Percentiles rank a stretch among this genome's conserved stretches.
Evolutionary conservation across 2,329 filamentous ascomycete genomes (phyloP).

Genomic region (Fusarium sororula): DNA sequence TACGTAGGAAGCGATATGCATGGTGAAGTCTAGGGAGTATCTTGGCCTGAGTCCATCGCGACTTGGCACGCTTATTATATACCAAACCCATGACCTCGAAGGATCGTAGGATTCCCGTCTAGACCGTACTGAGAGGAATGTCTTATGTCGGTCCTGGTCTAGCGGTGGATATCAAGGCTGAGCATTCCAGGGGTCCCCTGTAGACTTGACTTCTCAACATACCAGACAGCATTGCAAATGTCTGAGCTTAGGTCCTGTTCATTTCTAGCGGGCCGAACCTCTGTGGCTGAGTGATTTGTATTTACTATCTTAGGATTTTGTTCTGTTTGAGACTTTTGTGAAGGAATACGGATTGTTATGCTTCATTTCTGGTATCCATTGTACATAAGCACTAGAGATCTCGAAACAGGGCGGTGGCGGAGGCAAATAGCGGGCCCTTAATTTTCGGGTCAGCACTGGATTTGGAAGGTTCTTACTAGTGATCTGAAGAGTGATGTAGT

Average conservation of each 20-base stretch:
- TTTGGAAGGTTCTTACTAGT: background rate
- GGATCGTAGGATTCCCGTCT: slow-evolving; percentile 9
- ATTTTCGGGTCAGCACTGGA: background rate
- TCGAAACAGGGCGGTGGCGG: slow-evolving; percentile 9
- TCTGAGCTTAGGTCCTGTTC: background rate
- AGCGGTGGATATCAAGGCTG: background rate
- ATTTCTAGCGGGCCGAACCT: background rate
- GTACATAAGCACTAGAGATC: slow-evolving; percentile 4
- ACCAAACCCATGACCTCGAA: background rate
- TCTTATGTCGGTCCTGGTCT: slow-evolving; percentile 2
- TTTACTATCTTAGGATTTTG: background rate
- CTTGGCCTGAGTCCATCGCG: background rate
- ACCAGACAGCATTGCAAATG: background rate
- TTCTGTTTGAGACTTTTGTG: background rate
- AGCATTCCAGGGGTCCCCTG: slow-evolving; percentile 19
- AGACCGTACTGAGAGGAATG: slow-evolving; percentile 27
- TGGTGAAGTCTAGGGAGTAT: background rate
- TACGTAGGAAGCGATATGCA: slow-evolving; percentile 32
- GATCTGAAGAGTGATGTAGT: background rate
- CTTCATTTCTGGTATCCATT: background rate
- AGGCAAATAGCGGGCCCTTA: slow-evolving; percentile 1
- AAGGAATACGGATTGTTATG: background rate
- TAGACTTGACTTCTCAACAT: background rate
- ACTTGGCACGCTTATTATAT: background rate
- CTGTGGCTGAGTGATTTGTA: background rate